phyloP scores from a whole-genome alignment of 176 grass and related monocot species.

The Miscanthus lutarioriparius region DNA sequence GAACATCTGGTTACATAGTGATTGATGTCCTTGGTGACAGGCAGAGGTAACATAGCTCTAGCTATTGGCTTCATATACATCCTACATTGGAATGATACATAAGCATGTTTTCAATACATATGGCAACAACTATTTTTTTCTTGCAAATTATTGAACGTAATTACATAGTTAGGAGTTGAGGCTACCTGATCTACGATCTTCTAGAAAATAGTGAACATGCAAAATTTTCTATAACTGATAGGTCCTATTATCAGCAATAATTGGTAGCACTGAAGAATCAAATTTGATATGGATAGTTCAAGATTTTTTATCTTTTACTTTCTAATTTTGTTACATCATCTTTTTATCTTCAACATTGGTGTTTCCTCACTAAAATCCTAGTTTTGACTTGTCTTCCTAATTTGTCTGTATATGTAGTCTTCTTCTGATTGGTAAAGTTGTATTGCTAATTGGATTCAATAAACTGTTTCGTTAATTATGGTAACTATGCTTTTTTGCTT shows the following conservation, averaged over 20 bases:
- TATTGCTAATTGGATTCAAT: conserved; percentile 18
- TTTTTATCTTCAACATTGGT: conserved; percentile 8
- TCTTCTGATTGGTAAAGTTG: conserved; percentile 17
- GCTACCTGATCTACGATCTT: conserved; percentile 11
- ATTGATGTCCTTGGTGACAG: conserved; percentile 74
- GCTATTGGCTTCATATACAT: conserved; percentile 18
- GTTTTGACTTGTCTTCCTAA: conserved; percentile 8
- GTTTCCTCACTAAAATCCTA: conserved; percentile 9
- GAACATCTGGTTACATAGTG: conserved; percentile 73
- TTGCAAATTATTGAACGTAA: neutral
- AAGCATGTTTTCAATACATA: neutral
- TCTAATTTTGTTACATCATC: conserved; percentile 1
- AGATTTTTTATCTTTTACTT: conserved; percentile 7
- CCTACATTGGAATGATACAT: conserved; percentile 2
- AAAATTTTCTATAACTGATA: conserved; percentile 8
- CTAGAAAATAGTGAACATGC: conserved; percentile 9
- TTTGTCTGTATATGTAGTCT: neutral
- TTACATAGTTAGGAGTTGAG: neutral
- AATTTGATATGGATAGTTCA: neutral
- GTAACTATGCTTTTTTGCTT: neutral
- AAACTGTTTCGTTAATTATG: conserved; percentile 8
- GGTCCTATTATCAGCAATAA: neutral
- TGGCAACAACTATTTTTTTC: neutral
- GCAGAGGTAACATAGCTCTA: conserved; percentile 60
- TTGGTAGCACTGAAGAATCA: conserved; percentile 9